phyloP scores from a whole-genome alignment of 148 eudicot species.

The Spergularia bocconei region DNA sequence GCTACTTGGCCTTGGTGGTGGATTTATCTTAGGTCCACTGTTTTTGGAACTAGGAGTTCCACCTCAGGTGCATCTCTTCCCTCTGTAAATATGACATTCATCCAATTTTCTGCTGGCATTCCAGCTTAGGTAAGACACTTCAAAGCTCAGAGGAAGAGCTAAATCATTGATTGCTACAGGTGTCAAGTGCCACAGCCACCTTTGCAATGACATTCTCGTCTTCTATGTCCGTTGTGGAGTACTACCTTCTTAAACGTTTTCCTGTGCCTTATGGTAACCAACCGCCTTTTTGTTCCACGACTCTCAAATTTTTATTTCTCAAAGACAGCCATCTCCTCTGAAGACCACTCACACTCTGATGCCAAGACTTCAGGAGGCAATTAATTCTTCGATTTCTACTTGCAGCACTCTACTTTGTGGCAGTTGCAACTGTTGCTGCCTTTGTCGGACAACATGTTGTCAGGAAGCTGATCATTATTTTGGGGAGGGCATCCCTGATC shows the following conservation, averaged over 20 bases:
- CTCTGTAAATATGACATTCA: neutral
- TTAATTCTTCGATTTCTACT: neutral
- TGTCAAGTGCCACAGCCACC: constrained; percentile 96
- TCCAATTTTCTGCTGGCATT: too few relatives aligned
- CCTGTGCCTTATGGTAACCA: constrained; percentile 89
- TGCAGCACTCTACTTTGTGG: constrained; percentile 32
- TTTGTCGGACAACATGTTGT: constrained; percentile 82
- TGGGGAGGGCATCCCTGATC: constrained; percentile 82
- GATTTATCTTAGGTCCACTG: constrained; percentile 82
- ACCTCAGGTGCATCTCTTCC: constrained; percentile 64
- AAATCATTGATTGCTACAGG: constrained; percentile 38
- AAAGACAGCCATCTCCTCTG: neutral
- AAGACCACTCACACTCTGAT: too few relatives aligned
- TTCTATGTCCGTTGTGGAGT: constrained; percentile 93
- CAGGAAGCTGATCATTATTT: constrained; percentile 51
- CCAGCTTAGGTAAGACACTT: neutral
- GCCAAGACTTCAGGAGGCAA: too few relatives aligned
- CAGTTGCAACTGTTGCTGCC: constrained; percentile 76
- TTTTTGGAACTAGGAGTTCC: constrained; percentile 89
- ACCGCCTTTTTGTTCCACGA: neutral
- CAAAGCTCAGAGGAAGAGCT: too few relatives aligned
- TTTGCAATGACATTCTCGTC: constrained; percentile 97
- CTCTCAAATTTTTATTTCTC: too few relatives aligned
- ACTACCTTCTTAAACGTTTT: constrained; percentile 90
- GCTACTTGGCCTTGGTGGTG: constrained; percentile 89